Base-by-base conservation (phyloP, 2,329 filamentous ascomycete genomes). In the Hysterium pulicare region DNA sequence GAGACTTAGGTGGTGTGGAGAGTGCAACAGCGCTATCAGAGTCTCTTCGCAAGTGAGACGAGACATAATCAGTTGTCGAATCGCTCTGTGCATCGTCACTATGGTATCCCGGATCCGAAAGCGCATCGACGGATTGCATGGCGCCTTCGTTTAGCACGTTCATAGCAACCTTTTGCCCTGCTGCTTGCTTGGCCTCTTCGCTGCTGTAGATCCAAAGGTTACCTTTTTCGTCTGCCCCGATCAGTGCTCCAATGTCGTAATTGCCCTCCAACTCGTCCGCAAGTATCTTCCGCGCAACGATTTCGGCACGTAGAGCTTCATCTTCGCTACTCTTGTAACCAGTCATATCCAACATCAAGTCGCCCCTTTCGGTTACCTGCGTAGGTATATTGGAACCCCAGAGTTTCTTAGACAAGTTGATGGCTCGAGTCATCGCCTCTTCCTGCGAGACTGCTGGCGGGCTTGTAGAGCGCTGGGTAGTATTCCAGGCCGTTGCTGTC, bases 141-240 rank as follows among this genome's bases (percentile, higher is more conserved):
- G 69, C 71, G 10, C 69, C 65, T 3, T 75, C 69, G 38, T 75
- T 72, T 49, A 83, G 68, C 3, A 72, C 70, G 20, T 72, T 72
- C 46, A 82, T 62, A 2, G 71, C 69, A 2, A 76, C 73, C 55
- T 76, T 75, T 28, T 85, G 83, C 71, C 84, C 84, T 23, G 91
- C 91, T 5, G 87, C 86, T 57, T 93, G 86, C 61, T 96, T 97
- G 19, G 93, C 90, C 60, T 95, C 90, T 66, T 97, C 90, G 57
- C 90, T 97, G 69, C 90, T 93, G 71, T 98, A 98, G 53, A 98
- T 97, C 91, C 93, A 97, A n/a, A 98, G 76, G 58, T 98, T 98
- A 5, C 93, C 93, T 46, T 93, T 83, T 59, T 95, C 90, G 61
- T 98, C 93, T 33, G 93, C 91, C 10, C 90, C 93, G 55, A 98